Conservation (phyloP, 176 grass and related monocot genomes). For the Olyra latifolia region DNA sequence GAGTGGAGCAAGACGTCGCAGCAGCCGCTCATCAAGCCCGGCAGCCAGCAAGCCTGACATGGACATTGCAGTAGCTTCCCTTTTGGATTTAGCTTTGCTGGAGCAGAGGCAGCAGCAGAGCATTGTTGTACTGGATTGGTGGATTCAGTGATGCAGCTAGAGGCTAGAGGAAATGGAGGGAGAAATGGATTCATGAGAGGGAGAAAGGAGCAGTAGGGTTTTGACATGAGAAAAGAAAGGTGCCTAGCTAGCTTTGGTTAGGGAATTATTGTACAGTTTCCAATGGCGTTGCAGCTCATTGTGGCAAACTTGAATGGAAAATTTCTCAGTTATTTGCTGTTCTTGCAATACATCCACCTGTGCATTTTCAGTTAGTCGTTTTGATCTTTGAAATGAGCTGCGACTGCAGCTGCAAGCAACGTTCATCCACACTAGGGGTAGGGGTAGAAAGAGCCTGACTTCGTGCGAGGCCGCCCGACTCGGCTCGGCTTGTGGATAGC, state of each 20-base stretch:
- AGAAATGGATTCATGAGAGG: not conserved
- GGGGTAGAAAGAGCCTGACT: too few relatives aligned
- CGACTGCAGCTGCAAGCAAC: too few relatives aligned
- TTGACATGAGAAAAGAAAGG: conserved; percentile 12
- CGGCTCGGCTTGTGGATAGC: too few relatives aligned
- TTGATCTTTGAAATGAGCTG: not conserved
- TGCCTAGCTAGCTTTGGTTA: conserved; percentile 50
- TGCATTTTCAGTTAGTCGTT: not conserved
- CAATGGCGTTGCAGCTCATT: conserved; percentile 32
- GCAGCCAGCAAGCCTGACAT: conserved; percentile 48
- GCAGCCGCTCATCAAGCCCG: conserved; percentile 73
- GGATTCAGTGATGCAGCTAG: not conserved
- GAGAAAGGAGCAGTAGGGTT: conserved; percentile 36
- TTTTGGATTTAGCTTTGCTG: not conserved
- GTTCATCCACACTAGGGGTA: too few relatives aligned
- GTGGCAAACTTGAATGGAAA: conserved; percentile 31
- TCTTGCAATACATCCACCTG: conserved; percentile 35
- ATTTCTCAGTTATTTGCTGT: conserved; percentile 1
- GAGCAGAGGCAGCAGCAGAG: not conserved
- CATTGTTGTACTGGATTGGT: conserved; percentile 5
- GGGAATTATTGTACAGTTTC: conserved; percentile 49
- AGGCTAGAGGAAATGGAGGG: not conserved
- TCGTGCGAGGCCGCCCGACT: too few relatives aligned
- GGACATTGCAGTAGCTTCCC: not conserved
- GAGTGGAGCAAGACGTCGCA: conserved; percentile 93